Evolutionary conservation across 1,139 yeast genomes (phyloP), one percentile per base, ranked within the genome.

Genomic region (Candida sanyaensis): DNA sequence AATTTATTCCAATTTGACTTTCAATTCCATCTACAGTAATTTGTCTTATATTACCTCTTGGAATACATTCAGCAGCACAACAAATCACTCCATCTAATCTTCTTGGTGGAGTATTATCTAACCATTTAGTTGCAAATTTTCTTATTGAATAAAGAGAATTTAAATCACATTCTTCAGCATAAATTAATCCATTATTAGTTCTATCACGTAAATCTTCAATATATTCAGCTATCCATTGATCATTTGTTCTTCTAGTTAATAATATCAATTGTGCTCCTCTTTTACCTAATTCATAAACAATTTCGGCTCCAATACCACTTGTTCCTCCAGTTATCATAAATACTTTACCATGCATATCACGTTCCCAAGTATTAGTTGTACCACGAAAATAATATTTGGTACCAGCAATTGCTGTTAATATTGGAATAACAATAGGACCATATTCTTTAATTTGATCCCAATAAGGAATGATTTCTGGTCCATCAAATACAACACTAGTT

Each of bases 51-150:
- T 70, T 71, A 12, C 84, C 82, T 17, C 46, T 46, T 0, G 99
- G 98, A 44, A 84, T 70, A 51, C 85, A 75, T 47, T 89, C 92
- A 9, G 90, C 93, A 1, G 97, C 97, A 68, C 92, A 84, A 61
- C 96, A 88, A 5, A 93, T 67, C 13, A 93, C 79, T 50, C 96
- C 96, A 64, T 93, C 99, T 47, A 93, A 72, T 49, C 99, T 69
- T 57, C 99, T 76, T 6, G 97, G 96, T 1, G 97, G 96, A 37
- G 84, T 74, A 62, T 88, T 91, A 65, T 93, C 96, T 50, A 93
- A 75, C 98, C 98, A 93, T 54, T 78, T 84, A 1, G 99, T 92
- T 29, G 97, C 97, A 71, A 93, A 93, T 63, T 84, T 83, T 56
- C 99, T 77, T n/a, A 93, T 77, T 6, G 92, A 83, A 62, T 85